Base-by-base conservation (phyloP, 1,139 yeast species). In the Candida frijolesensis region DNA sequence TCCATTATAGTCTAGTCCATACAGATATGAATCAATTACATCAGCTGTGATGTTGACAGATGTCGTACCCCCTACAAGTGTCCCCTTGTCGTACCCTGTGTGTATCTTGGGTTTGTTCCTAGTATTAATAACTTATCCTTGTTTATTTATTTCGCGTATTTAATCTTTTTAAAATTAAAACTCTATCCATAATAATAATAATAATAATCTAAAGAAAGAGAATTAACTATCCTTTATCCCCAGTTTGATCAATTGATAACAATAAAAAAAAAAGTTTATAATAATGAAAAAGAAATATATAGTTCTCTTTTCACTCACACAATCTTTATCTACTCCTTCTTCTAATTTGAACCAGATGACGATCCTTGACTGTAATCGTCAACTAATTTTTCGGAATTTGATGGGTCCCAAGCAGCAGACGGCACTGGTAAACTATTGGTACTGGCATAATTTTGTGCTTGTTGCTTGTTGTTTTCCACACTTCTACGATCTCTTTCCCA, bases 401-500 rank as follows among this genome's bases (percentile, higher is more conserved):
- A 60, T 14, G 82, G 82, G 59, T 76, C 74, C 82, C 82, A 78
- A 10, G 79, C 71, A n/a, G 80, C 79, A 15, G 70, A 63, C 6
- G 82, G 82, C 15, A 72, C 67, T 14, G 75, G 55, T 48, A 75
- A 61, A 10, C 64, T 63, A 10, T 44, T 44, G 42, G 48, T 49
- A 12, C 45, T 46, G 22, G 37, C 42, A 18, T 11, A 33, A 44
- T 42, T 42, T 32, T 18, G 42, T 25, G 30, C 16, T 44, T 40
- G 27, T 35, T 18, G 22, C 38, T 34, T 34, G 48, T 48, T 48
- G 16, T 58, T 54, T 55, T 68, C 74, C 35, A 62, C 61, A 49
- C 57, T 61, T 53, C 74, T 68, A 45, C 85, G 66, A 45, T 87
- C 94, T 59, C 89, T 77, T 68, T 92, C 97, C 72, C 84, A 91